phyloP scores from a whole-genome alignment of 306 rosid genomes.

The Malus sieversii region DNA sequence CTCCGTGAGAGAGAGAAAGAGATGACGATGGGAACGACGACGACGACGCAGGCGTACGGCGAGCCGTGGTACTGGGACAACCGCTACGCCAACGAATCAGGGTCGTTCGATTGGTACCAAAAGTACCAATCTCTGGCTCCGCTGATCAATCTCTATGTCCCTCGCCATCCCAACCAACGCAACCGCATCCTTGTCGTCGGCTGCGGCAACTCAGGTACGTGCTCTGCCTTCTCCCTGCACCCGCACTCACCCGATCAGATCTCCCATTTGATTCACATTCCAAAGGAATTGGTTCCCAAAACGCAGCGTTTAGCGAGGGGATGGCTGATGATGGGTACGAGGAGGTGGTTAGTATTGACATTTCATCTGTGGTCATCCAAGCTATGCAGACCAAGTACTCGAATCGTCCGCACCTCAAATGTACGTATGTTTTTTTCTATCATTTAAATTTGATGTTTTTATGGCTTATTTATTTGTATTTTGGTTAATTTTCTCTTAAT shows the following conservation, averaged over 20 bases:
- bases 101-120: constrained; percentile 86
- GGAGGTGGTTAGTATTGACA: constrained; percentile 68
- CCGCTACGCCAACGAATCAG: constrained; percentile 65
- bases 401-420: constrained; percentile 46
- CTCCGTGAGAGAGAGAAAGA: background rate
- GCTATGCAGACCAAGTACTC: constrained; percentile 60
- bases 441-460: background rate
- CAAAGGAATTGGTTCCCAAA: background rate
- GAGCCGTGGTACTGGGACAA: constrained; percentile 86
- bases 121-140: constrained; percentile 66
- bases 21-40: constrained; percentile 25
- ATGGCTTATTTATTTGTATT: background rate
- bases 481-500: background rate
- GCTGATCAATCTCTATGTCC: constrained; percentile 50
- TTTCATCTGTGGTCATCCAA: constrained; percentile 65
- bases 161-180: constrained; percentile 19
- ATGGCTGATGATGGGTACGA: constrained; percentile 73
- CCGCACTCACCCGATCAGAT: background rate
- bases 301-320: constrained; percentile 63
- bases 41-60: constrained; percentile 67
- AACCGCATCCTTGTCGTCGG: constrained; percentile 60
- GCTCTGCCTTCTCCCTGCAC: background rate
- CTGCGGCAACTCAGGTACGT: constrained; percentile 70
- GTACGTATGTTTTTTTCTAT: constrained; percentile 36
- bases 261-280: background rate